Conservation (phyloP, 805 yeast genomes). For the Pichia occidentalis region DNA sequence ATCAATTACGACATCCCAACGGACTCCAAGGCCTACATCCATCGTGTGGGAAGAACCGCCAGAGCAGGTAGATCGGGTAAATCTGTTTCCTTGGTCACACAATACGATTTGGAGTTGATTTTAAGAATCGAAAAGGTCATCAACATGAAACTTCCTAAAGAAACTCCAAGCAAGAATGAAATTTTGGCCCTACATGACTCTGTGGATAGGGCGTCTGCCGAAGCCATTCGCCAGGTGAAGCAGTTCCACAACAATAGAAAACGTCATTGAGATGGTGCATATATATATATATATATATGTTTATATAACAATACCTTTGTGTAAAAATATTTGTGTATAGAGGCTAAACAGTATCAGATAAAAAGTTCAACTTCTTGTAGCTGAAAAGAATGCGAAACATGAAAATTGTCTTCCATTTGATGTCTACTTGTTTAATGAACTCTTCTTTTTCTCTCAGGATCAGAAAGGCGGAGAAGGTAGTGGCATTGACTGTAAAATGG, state of each 20-base stretch:
- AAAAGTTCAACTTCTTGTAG: neutral
- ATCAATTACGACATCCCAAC: slow-evolving; percentile 91
- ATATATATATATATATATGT: neutral
- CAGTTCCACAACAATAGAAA: slow-evolving; percentile 41
- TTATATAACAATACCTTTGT: too few relatives aligned
- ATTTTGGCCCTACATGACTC: slow-evolving; percentile 74
- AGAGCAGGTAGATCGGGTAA: slow-evolving; percentile 89
- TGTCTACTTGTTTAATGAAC: too few relatives aligned
- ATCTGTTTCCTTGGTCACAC: slow-evolving; percentile 84
- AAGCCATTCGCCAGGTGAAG: slow-evolving; percentile 76
- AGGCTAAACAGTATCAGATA: neutral
- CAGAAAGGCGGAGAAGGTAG: too few relatives aligned
- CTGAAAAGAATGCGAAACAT: neutral
- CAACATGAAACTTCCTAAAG: slow-evolving; percentile 77
- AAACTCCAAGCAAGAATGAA: slow-evolving; percentile 67
- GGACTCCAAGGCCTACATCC: slow-evolving; percentile 94
- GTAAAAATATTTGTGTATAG: too few relatives aligned
- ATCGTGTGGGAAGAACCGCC: slow-evolving; percentile 97
- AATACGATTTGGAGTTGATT: slow-evolving; percentile 86
- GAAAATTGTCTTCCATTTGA: neutral
- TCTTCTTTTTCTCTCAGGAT: too few relatives aligned
- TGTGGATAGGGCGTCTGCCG: slow-evolving; percentile 87
- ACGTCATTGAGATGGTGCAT: slow-evolving; percentile 6
- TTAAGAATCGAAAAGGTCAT: slow-evolving; percentile 84
- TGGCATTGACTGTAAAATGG: too few relatives aligned